Evolutionary conservation across 2,329 filamentous ascomycete species (phyloP).

Genomic region (Tolypocladium album): DNA sequence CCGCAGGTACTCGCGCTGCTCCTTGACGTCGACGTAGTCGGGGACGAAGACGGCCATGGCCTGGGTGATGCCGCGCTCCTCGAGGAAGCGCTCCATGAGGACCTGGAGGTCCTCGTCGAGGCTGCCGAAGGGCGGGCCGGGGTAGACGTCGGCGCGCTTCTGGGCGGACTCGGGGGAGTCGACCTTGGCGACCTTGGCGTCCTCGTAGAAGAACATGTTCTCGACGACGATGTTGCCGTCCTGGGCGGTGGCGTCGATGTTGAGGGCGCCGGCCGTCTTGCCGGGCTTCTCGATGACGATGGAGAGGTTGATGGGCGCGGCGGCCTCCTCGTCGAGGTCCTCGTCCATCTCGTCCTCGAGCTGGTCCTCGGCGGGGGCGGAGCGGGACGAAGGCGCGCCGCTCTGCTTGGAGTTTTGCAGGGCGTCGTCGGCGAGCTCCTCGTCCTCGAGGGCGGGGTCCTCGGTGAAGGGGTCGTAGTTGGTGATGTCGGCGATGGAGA

Average conservation of each 20-base stretch:
- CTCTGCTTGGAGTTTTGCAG: conserved; percentile 44
- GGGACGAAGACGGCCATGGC: conserved; percentile 82
- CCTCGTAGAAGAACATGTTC: conserved; percentile 79
- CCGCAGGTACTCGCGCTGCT: conserved; percentile 89
- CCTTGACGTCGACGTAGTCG: conserved; percentile 96
- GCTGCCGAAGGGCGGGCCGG: conserved; percentile 85
- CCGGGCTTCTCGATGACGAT: conserved; percentile 81
- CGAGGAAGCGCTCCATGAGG: conserved; percentile 84
- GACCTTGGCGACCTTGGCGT: conserved; percentile 66
- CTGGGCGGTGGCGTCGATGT: conserved; percentile 77
- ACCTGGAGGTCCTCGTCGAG: conserved; percentile 93
- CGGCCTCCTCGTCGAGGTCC: conserved; percentile 40
- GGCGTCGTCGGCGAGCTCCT: conserved; percentile 26
- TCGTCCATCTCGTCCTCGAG: conserved; percentile 37
- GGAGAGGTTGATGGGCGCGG: conserved; percentile 73
- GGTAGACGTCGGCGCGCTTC: conserved; percentile 68
- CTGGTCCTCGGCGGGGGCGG: conserved; percentile 36
- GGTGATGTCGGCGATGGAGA: conserved; percentile 29
- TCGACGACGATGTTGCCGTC: conserved; percentile 81
- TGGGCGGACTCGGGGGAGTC: conserved; percentile 67
- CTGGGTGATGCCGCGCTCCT: conserved; percentile 85
- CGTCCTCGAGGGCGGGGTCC: conserved; percentile 27
- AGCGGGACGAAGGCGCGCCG: conserved; percentile 42
- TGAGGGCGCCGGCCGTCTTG: conserved; percentile 61
- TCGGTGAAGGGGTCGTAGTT: conserved; percentile 27